phyloP scores from a whole-genome alignment of 1,284 basidiomycete species.

The Apiotrichum sp. region DNA sequence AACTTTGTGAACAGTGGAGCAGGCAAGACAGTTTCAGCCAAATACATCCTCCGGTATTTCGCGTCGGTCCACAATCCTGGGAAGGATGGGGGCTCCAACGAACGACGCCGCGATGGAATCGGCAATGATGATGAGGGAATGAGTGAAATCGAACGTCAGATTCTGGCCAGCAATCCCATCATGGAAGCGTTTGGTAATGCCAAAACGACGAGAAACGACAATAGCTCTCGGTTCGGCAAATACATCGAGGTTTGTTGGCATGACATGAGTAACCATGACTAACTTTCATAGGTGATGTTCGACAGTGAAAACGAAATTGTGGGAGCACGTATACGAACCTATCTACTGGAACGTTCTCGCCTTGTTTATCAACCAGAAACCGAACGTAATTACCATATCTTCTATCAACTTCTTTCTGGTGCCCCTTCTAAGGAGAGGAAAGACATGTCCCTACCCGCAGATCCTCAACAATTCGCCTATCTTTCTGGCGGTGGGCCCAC shows the following conservation, averaged over 20 bases:
- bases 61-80: conserved; percentile 89
- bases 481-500: conserved; percentile 85
- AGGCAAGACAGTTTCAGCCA: conserved; percentile 98
- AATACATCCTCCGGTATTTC: conserved; percentile 99
- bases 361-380: conserved; percentile 95
- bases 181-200: conserved; percentile 99
- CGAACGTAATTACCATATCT: conserved; percentile 99
- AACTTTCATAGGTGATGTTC: conserved; percentile 70
- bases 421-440: conserved; percentile 92
- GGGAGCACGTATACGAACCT: conserved; percentile 94
- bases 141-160: conserved; percentile 94
- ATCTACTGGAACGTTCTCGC: conserved; percentile 92
- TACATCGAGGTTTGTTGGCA: conserved; percentile 79
- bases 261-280: neutral
- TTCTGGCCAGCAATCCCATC: conserved; percentile 96
- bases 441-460: conserved; percentile 80
- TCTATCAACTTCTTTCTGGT: conserved; percentile 98
- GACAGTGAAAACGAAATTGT: conserved; percentile 93
- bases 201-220: conserved; percentile 98
- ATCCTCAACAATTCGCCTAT: conserved; percentile 79
- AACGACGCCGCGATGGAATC: conserved; percentile 18
- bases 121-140: conserved; percentile 49
- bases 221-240: conserved; percentile 97
- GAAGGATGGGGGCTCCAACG: conserved; percentile 45
- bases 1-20: conserved; percentile 64